Base-by-base conservation (phyloP, 345 rosid species). In the Lumnitzera littorea region DNA sequence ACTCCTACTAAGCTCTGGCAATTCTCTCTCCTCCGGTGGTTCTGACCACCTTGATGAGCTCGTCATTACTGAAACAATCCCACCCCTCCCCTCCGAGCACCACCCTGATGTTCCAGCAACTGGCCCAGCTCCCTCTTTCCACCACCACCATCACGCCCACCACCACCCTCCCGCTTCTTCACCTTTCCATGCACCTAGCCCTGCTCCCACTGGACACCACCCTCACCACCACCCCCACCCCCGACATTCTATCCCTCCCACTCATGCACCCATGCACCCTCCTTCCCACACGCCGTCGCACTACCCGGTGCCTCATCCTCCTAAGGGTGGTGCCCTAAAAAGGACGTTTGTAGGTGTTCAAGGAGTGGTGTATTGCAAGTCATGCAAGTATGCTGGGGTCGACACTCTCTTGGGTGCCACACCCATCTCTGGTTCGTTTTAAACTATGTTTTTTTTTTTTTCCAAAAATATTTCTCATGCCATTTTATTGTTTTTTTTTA, bases 341-440 rank as follows among this genome's bases (percentile, higher is more conserved):
- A 74, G 97, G 73, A 77, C 76, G 51, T 69, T 87, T 51, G 74
- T 90, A 0, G 91, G 90, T 1, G 91, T 94, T 12, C 86, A 77
- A 52, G 99, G 97, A 15, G 84, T 78, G 1, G 92, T 94, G 13
- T 90, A 66, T 66, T 88, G 96, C 92, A 94, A 83, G 74, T 76
- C 91, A 31, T 94, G 99, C 90, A 83, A 83, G 46, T 88, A 88
- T 67, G 62, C 84, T 20, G 79, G 86, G 15, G 63, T 31, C 50
- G 71, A 78, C 13, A 74, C 97, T 12, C 87, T 90, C 68, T 5
- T 55, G 20, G 92, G 84, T 25, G 97, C 99, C 46, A 51, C 73
- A 8, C 86, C 99, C 2, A 58, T 88, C 53, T 25, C 58, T 36
- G 91, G 99, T 90, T 53, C 36, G 74, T 66, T 49, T n/a, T 9